These are phyloP conservation scores for Zelopaecilomyces penicillatus DNA, from an alignment of 2,329 filamentous ascomycete species.

Conservation along the genomic window DNA sequence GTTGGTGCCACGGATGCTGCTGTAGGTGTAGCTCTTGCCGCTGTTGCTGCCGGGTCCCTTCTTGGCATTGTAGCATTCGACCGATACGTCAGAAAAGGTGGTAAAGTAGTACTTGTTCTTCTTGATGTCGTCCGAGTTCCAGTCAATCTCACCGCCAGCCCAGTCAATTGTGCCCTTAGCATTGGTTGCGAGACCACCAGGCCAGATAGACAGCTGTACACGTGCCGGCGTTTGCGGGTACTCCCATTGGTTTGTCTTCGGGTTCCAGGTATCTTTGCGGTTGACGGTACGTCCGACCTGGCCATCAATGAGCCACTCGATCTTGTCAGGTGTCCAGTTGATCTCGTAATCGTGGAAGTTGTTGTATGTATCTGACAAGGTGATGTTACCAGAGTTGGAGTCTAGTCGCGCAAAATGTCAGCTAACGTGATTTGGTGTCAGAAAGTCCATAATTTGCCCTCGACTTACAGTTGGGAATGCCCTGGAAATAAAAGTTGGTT, in stretches of 20 bases:
- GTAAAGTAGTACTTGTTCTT: conserved; percentile 84
- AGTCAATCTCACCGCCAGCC: conserved; percentile 87
- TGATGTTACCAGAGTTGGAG: conserved; percentile 65
- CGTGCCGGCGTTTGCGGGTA: conserved; percentile 89
- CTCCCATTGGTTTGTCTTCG: conserved; percentile 68
- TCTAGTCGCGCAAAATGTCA: conserved; percentile 40
- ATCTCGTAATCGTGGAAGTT: conserved; percentile 88
- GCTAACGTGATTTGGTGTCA: conserved; percentile 1
- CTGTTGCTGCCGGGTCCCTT: conserved; percentile 57
- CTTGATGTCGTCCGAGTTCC: conserved; percentile 69
- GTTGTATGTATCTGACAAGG: conserved; percentile 59
- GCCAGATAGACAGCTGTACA: conserved; percentile 93
- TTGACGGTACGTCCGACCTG: conserved; percentile 65
- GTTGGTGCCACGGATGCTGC: conserved; percentile 57
- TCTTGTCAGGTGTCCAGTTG: conserved; percentile 78
- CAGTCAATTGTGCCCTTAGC: conserved; percentile 78
- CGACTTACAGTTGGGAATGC: conserved; percentile 75
- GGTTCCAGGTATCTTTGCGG: conserved; percentile 77
- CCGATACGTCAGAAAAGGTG: conserved; percentile 64
- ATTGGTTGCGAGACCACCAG: conserved; percentile 73
- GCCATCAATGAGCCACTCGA: conserved; percentile 85
- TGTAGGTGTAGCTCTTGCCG: conserved; percentile 69
- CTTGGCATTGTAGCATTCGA: conserved; percentile 71
- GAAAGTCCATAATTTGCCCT: background rate
- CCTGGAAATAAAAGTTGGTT: conserved; percentile 97